Evolutionary conservation across 2,329 filamentous ascomycete genomes (phyloP).

Genomic region (Fusarium tuaranense): DNA sequence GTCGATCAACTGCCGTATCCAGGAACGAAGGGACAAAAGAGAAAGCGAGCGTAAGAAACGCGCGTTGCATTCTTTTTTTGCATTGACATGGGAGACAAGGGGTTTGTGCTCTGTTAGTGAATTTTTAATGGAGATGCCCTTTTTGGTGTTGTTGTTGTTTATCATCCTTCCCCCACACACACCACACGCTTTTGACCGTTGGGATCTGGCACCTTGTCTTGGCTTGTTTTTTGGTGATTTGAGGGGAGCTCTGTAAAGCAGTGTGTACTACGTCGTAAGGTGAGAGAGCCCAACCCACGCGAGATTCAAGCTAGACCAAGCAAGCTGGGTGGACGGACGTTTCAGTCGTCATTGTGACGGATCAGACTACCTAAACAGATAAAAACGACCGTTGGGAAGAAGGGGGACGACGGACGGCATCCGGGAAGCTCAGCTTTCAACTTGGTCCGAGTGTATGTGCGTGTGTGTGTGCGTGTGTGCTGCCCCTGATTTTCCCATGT

Average conservation of each 20-base stretch:
- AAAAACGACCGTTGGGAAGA: constrained; percentile 14
- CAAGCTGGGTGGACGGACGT: background rate
- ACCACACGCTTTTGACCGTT: constrained; percentile 20
- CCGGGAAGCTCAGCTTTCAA: background rate
- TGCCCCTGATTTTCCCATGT: constrained; percentile 24
- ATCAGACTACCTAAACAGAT: background rate
- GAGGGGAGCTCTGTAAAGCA: constrained; percentile 18
- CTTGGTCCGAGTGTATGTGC: background rate
- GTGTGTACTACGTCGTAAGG: too few species aligned
- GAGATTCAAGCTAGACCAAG: background rate
- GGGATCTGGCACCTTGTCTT: constrained; percentile 20
- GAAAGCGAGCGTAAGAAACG: background rate
- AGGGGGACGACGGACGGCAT: background rate
- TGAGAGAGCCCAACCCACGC: background rate
- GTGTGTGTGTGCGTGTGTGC: background rate
- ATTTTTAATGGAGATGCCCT: background rate
- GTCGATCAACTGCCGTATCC: constrained; percentile 31
- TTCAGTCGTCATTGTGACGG: constrained; percentile 8
- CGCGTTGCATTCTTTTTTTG: background rate
- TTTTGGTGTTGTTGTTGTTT: background rate
- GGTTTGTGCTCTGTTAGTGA: background rate
- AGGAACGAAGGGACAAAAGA: constrained; percentile 5
- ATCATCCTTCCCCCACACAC: constrained; percentile 9
- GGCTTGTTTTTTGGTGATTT: constrained; percentile 2
- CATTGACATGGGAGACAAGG: background rate